These are phyloP conservation scores for Mariannaea sp. DNA, from an alignment of 2,329 filamentous ascomycete genomes.

Conservation along the genomic window DNA sequence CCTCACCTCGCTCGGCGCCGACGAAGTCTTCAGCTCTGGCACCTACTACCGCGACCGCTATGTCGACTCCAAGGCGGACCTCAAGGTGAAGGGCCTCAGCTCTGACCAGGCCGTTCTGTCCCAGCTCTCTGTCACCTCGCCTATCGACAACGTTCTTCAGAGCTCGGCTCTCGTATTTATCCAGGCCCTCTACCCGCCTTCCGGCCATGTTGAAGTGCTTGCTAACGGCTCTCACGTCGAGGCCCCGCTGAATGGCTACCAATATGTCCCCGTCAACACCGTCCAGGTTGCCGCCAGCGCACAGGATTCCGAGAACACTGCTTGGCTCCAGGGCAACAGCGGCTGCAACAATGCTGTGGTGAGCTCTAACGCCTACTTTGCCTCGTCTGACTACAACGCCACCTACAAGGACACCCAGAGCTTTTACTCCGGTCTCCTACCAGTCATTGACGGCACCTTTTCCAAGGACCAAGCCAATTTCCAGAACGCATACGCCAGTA, in stretches of 20 bases:
- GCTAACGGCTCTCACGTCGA: slow-evolving; percentile 71
- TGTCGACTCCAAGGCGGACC: slow-evolving; percentile 62
- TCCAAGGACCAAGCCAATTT: slow-evolving; percentile 52
- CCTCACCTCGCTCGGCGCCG: slow-evolving; percentile 80
- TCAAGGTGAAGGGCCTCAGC: slow-evolving; percentile 69
- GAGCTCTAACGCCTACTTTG: slow-evolving; percentile 60
- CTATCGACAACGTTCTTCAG: slow-evolving; percentile 77
- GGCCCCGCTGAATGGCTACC: slow-evolving; percentile 77
- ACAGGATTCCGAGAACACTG: slow-evolving; percentile 59
- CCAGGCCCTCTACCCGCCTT: slow-evolving; percentile 85
- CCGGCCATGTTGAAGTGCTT: slow-evolving; percentile 64
- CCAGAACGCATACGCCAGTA: slow-evolving; percentile 66
- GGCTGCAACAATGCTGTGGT: slow-evolving; percentile 60
- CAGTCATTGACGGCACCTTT: slow-evolving; percentile 60
- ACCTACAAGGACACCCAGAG: slow-evolving; percentile 58
- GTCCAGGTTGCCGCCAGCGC: slow-evolving; percentile 60
- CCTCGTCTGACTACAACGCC: slow-evolving; percentile 51
- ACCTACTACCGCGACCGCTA: slow-evolving; percentile 79
- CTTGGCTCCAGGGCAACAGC: slow-evolving; percentile 63
- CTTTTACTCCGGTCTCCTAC: slow-evolving; percentile 61
- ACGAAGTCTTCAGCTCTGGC: slow-evolving; percentile 74
- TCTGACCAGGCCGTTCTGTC: slow-evolving; percentile 67
- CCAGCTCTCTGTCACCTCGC: slow-evolving; percentile 75
- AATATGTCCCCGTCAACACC: slow-evolving; percentile 76
- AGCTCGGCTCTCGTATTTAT: slow-evolving; percentile 80